Conservation (phyloP, 108 stramenopile genomes). For the Schizochytrium sp. region DNA sequence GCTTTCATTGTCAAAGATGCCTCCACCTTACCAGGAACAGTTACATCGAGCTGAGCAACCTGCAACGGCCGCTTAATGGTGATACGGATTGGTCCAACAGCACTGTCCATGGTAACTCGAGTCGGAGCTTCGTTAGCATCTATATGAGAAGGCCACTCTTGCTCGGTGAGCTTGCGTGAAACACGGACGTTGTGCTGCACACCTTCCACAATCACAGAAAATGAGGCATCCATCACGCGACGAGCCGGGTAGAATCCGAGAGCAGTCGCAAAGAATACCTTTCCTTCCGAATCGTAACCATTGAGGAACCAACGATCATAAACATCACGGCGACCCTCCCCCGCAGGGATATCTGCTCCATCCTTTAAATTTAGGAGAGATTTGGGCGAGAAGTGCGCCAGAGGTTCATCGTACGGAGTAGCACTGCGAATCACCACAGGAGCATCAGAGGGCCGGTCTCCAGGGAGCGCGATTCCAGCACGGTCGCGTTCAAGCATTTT, state of each 20-base stretch:
- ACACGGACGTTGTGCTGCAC: conserved; percentile 45
- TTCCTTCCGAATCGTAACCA: conserved; percentile 21
- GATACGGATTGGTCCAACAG: conserved; percentile 30
- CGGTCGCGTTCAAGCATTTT: conserved; percentile 28
- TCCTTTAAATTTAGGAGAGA: background rate
- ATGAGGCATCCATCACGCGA: conserved; percentile 7
- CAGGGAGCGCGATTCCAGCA: background rate
- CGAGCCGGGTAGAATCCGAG: conserved; percentile 35
- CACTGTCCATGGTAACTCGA: background rate
- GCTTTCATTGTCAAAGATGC: background rate
- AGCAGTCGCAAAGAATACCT: background rate
- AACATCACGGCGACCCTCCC: background rate
- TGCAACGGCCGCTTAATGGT: background rate
- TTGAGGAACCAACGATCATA: conserved; percentile 55
- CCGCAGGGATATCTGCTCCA: background rate
- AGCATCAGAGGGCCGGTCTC: conserved; percentile 17
- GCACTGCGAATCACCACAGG: conserved; percentile 30
- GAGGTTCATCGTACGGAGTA: conserved; percentile 26
- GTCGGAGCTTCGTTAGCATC: background rate
- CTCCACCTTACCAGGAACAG: background rate
- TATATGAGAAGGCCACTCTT: background rate
- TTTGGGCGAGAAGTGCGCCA: background rate
- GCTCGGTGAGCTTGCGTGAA: background rate
- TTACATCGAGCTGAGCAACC: conserved; percentile 19
- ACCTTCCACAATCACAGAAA: conserved; percentile 5